phyloP scores from a whole-genome alignment of 257 asterid species.

The Orobanche coerulescens region DNA sequence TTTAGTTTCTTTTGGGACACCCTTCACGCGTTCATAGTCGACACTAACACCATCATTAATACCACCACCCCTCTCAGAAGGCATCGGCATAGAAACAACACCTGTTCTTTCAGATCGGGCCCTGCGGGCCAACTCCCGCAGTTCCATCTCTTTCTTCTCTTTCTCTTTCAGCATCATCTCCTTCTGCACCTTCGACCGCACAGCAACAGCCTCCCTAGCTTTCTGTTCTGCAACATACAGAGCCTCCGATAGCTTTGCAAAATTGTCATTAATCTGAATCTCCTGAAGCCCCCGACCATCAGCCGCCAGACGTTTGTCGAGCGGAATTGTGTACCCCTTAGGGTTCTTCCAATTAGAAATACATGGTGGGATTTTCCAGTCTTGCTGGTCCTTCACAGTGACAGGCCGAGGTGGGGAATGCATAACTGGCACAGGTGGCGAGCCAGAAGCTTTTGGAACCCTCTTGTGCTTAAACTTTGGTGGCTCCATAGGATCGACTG shows the following conservation, averaged over 20 bases:
- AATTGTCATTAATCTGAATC: conserved; percentile 86
- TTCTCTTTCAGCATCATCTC: conserved; percentile 92
- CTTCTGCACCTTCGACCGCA: conserved; percentile 84
- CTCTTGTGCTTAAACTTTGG: conserved; percentile 92
- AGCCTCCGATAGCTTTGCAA: conserved; percentile 73
- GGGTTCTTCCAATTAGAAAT: conserved; percentile 96
- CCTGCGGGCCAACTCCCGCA: conserved; percentile 76
- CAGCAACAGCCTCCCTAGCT: conserved; percentile 92
- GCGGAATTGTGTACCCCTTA: conserved; percentile 89
- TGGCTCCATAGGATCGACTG: conserved; percentile 88
- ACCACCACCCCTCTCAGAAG: conserved; percentile 59
- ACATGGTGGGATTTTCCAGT: conserved; percentile 94
- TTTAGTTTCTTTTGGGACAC: conserved; percentile 48
- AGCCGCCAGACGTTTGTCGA: conserved; percentile 89
- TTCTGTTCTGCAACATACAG: conserved; percentile 79
- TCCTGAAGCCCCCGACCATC: conserved; percentile 97
- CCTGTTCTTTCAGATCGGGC: conserved; percentile 84
- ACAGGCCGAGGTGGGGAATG: conserved; percentile 94
- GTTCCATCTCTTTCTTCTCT: conserved; percentile 80
- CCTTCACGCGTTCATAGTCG: conserved; percentile 59
- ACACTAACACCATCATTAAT: conserved; percentile 36
- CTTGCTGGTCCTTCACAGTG: conserved; percentile 89
- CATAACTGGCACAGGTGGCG: conserved; percentile 97
- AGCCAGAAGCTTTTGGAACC: conserved; percentile 90
- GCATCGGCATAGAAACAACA: conserved; percentile 42